Evolutionary conservation across 495 filamentous ascomycete species (phyloP), one percentile per base, ranked within the genome.

Genomic region (Staphylotrichum longicolle): DNA sequence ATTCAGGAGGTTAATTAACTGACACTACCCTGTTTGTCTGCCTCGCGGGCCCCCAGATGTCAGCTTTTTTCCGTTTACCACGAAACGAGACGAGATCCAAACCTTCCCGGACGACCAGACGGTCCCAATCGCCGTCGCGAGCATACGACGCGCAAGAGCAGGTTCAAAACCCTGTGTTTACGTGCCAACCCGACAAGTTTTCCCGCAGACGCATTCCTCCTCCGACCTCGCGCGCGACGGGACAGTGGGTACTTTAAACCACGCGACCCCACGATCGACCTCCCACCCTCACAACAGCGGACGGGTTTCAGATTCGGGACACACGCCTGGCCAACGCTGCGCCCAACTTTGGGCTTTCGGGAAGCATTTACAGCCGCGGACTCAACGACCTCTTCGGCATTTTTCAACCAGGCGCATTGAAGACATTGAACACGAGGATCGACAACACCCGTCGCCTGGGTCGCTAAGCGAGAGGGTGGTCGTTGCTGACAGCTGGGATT

Each of bases 1-100:
- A 64, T 57, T 54, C 46, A 44, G 50, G 46, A 61, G 41, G 35
- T 63, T 57, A 51, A 54, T 49, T 42, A 39, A 40, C 44, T 45
- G 27, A 40, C 39, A 39, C 40, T 53, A 54, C 46, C 40, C 47
- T 55, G 41, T 37, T 58, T 46, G 35, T 33, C 33, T 27, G 14
- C 42, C 11, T 55, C 47, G 45, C 48, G 41, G 41, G 5, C 37
- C 37, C 27, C 49, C 27, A 11, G 11, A 42, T n/a, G 20, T n/a
- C 15, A 3, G 39, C 30, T 44, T 7, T 27, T 7, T 4, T 30
- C 34, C 34, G 44, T 30, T 40, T 50, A n/a, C 6, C 45, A 14
- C 44, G 15, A 50, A 34, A 48, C 10, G 6, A 39, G 20, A 39
- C 37, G 37, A 6, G 10, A 39, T 39, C 37, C 37, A 7, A 49